Base-by-base conservation (phyloP, 2,329 filamentous ascomycete species). In the Penicillium sp. region DNA sequence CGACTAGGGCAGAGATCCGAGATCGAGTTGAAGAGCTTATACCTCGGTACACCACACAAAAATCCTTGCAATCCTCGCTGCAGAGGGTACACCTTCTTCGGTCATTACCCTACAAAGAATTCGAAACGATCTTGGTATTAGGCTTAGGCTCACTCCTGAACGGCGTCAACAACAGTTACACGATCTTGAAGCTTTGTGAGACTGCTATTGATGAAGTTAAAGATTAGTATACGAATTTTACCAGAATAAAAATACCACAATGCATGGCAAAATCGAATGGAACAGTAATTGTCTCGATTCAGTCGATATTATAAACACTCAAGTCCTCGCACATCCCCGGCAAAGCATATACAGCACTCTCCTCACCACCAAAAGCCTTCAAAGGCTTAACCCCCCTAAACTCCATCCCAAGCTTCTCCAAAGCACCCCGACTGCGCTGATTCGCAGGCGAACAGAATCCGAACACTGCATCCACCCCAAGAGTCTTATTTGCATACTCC, bases 341-440 rank as follows among this genome's bases (percentile, higher is more conserved):
- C 39, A 59, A 45, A 7, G 48, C 57, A 58, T 65, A 66, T 19
- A 66, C 57, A 34, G 61, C 63, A 50, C 51, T 63, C 11, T 51
- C 34, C 27, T 51, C 39, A 1, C 55, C 57, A 11, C 60, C 65
- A 61, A 67, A 67, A 5, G 59, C 36, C 16, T 43, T 43, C 50
- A 68, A 46, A 11, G 60, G 29, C 33, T 47, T 57, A 10, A 61
- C 19, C 5, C 68, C 66, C 29, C 58, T 58, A 34, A 61, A 64
- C 15, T 63, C 55, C 59, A 70, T 45, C 3, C 66, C 66, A 45
- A 65, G 27, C n/a, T 68, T 70, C 54, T 68, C 60, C 36, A 64
- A 40, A 5, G 68, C 59, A 5, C 61, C 58, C 10, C 55, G 50
- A 55, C 66, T 65, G 4, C 55, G 46, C 25, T 23, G n/a, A 57